Evolutionary conservation across 78 protist genomes (phyloP).

Genomic region (Dictyostelium purpureum): DNA sequence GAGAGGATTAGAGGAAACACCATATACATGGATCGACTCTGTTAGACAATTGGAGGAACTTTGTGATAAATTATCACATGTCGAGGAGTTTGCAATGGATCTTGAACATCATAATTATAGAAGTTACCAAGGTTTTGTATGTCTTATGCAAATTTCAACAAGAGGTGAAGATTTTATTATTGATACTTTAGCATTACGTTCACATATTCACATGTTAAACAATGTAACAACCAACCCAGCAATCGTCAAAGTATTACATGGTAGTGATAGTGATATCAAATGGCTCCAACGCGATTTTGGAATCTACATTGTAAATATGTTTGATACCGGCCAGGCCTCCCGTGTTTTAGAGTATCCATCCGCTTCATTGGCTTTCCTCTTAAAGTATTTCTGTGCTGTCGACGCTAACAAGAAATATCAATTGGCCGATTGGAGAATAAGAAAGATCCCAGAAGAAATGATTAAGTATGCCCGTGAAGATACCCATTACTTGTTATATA

Average conservation of each 20-base stretch:
- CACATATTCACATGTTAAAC: constrained; percentile 69
- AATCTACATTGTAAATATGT: constrained; percentile 98
- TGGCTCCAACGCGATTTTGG: constrained; percentile 98
- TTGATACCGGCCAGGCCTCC: constrained; percentile 98
- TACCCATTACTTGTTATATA: constrained; percentile 97
- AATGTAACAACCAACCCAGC: constrained; percentile 88
- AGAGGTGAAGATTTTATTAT: constrained; percentile 93
- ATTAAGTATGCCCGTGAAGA: constrained; percentile 96
- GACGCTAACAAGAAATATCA: constrained; percentile 95
- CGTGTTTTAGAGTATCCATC: constrained; percentile 73
- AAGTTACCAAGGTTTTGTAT: constrained; percentile 95
- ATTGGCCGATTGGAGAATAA: constrained; percentile 98
- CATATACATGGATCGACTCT: constrained; percentile 79
- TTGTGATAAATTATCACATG: not conserved
- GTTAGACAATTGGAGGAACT: constrained; percentile 65
- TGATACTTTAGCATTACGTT: constrained; percentile 94
- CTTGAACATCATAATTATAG: constrained; percentile 93
- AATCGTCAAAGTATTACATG: constrained; percentile 96
- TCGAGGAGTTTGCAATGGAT: constrained; percentile 93
- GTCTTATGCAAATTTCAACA: constrained; percentile 98
- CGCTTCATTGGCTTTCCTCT: constrained; percentile 87
- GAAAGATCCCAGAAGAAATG: constrained; percentile 97
- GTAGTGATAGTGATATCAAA: constrained; percentile 90
- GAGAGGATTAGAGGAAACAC: constrained; percentile 70
- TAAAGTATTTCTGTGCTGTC: constrained; percentile 81